A percentile compares a stretch with the other conserved stretches of the same genome.
Evolutionary conservation across 441 rosid genomes (phyloP).

Genomic region (Eutrema salsugineum): DNA sequence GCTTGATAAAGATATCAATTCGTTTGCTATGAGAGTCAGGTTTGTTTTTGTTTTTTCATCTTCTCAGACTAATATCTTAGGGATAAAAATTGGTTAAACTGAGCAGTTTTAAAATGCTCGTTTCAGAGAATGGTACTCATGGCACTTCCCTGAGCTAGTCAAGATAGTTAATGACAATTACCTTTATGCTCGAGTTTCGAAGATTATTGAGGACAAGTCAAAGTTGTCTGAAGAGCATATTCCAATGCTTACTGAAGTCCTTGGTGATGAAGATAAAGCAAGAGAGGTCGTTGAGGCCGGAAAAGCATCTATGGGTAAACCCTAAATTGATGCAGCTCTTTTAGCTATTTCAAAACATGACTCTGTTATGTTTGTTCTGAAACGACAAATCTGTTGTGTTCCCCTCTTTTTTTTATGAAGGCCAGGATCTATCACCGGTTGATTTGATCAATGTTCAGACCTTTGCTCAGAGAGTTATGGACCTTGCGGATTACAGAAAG

Average conservation of each 20-base stretch:
- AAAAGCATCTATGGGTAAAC: constrained; percentile 75
- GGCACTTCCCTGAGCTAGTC: constrained; percentile 87
- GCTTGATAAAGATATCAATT: constrained; percentile 77
- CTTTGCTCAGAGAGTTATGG: constrained; percentile 75
- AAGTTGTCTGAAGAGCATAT: constrained; percentile 63
- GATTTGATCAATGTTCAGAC: constrained; percentile 73
- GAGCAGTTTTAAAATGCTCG: not conserved
- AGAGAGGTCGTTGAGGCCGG: constrained; percentile 83
- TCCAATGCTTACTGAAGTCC: constrained; percentile 54
- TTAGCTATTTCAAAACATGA: not conserved
- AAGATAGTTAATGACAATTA: constrained; percentile 84
- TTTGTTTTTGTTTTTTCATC: constrained; percentile 19
- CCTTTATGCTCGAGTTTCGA: constrained; percentile 72
- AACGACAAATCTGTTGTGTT: not conserved
- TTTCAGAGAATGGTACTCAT: constrained; percentile 87
- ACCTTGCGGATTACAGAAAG: constrained; percentile 74
- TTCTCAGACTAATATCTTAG: not conserved
- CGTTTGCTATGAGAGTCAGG: constrained; percentile 86
- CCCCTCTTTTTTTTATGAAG: constrained; percentile 30
- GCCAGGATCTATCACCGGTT: constrained; percentile 70
- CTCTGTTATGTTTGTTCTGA: not conserved
- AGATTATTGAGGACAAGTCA: constrained; percentile 72
- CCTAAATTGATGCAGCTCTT: not conserved
- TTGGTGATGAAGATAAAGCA: constrained; percentile 89
- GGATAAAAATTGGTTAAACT: not conserved